Evolutionary conservation across 1,284 basidiomycete species (phyloP).

Genomic region (Cryptococcus sp.): DNA sequence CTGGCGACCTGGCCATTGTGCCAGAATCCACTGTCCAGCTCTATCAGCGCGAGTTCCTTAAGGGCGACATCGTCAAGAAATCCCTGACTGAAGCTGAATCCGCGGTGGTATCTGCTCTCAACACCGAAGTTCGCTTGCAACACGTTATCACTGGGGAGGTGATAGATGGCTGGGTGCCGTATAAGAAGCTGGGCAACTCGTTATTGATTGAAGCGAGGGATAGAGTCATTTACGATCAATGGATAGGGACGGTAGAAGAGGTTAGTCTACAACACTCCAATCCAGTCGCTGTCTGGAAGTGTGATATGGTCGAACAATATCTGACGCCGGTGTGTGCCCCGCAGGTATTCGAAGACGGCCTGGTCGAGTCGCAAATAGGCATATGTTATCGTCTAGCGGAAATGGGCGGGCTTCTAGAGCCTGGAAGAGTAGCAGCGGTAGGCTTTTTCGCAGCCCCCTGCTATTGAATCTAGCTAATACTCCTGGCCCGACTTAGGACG

Average conservation of each 20-base stretch:
- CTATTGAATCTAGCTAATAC: slow-evolving; percentile 4
- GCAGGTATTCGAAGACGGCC: slow-evolving; percentile 83
- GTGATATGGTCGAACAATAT: not conserved
- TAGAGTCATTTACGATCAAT: slow-evolving; percentile 77
- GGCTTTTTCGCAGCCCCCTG: slow-evolving; percentile 17
- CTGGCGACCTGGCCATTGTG: slow-evolving; percentile 67
- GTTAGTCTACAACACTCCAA: slow-evolving; percentile 31
- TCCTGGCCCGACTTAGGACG: slow-evolving; percentile 16
- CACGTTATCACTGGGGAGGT: slow-evolving; percentile 70
- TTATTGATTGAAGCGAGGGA: slow-evolving; percentile 64
- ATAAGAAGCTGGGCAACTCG: slow-evolving; percentile 63
- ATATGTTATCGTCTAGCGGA: slow-evolving; percentile 70
- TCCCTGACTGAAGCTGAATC: slow-evolving; percentile 69
- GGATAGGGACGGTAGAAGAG: slow-evolving; percentile 74
- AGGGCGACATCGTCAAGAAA: slow-evolving; percentile 81
- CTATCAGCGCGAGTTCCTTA: slow-evolving; percentile 73
- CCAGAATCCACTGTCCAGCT: slow-evolving; percentile 69
- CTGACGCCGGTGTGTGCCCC: too few species aligned
- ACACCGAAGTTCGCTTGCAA: slow-evolving; percentile 66
- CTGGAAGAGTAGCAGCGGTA: slow-evolving; percentile 31
- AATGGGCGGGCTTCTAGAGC: slow-evolving; percentile 52
- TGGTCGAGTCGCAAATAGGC: slow-evolving; percentile 61
- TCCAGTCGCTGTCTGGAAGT: not conserved
- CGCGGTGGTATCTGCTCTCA: slow-evolving; percentile 70
- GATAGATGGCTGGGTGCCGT: slow-evolving; percentile 66